Evolutionary conservation across 2,329 filamentous ascomycete genomes (phyloP).

Genomic region (Dissoconium aciculare): DNA sequence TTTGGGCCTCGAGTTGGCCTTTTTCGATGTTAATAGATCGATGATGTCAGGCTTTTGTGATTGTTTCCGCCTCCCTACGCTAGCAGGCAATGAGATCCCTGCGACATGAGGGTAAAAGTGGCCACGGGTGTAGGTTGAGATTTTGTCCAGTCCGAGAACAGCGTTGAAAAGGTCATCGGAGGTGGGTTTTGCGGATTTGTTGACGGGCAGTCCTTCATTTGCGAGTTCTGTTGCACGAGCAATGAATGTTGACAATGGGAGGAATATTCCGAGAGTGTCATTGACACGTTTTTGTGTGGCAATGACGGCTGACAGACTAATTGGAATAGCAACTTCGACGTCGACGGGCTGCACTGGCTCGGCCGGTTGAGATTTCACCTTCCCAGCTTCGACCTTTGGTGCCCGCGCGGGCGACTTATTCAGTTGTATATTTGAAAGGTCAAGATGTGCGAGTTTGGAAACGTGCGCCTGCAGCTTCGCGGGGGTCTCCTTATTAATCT

Average conservation of each 20-base stretch:
- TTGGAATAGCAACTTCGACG: slow-evolving; percentile 52
- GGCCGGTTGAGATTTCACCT: slow-evolving; percentile 32
- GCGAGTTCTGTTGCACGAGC: slow-evolving; percentile 70
- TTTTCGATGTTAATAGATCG: slow-evolving; percentile 53
- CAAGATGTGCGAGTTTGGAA: slow-evolving; percentile 64
- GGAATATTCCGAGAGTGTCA: slow-evolving; percentile 58
- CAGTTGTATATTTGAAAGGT: slow-evolving; percentile 89
- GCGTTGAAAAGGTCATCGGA: slow-evolving; percentile 79
- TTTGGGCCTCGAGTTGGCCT: slow-evolving; percentile 18
- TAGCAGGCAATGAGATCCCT: slow-evolving; percentile 33
- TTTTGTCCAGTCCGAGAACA: slow-evolving; percentile 55
- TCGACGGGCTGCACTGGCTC: slow-evolving; percentile 31
- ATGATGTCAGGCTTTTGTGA: slow-evolving; percentile 58
- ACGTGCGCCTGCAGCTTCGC: slow-evolving; percentile 55
- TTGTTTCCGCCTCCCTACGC: slow-evolving; percentile 6
- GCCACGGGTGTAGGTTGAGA: slow-evolving; percentile 39
- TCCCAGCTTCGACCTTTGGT: slow-evolving; percentile 27
- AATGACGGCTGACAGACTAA: slow-evolving; percentile 65
- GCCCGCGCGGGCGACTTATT: slow-evolving; percentile 27
- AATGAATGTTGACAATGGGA: slow-evolving; percentile 79
- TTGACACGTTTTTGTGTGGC: slow-evolving; percentile 70
- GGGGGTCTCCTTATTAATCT: slow-evolving; percentile 58
- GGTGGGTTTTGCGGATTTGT: slow-evolving; percentile 49
- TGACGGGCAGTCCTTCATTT: slow-evolving; percentile 67
- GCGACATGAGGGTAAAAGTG: slow-evolving; percentile 60